Evolutionary conservation across 148 eudicot genomes (phyloP).

Genomic region (Camellia lanceoleosa): DNA sequence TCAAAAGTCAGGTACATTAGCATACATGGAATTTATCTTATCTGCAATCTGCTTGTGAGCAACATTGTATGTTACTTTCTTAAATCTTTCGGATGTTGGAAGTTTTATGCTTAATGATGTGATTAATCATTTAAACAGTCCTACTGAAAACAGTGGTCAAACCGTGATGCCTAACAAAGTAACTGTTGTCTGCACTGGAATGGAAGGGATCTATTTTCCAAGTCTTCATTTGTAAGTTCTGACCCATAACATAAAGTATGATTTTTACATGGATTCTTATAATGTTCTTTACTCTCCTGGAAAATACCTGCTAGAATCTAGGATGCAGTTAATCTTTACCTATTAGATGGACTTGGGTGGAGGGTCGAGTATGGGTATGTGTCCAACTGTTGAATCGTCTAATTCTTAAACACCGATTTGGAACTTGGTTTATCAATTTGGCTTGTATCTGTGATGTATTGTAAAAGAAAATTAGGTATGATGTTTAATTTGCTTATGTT

Average conservation of each 20-base stretch:
- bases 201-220: constrained; percentile 71
- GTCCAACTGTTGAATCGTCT: too few species aligned
- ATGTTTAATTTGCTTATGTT: constrained; percentile 9
- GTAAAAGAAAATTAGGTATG: not conserved
- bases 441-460: not conserved
- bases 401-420: not conserved
- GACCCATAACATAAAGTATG: not conserved
- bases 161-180: constrained; percentile 46
- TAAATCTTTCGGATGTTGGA: not conserved
- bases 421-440: not conserved
- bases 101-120: constrained; percentile 2
- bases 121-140: constrained; percentile 25
- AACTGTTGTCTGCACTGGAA: constrained; percentile 73
- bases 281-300: not conserved
- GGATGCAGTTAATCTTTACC: not conserved
- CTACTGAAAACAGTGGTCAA: constrained; percentile 30
- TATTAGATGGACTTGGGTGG: not conserved
- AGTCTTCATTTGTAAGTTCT: constrained; percentile 71
- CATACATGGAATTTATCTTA: not conserved
- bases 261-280: not conserved
- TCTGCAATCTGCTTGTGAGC: not conserved
- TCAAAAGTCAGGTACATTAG: constrained; percentile 45
- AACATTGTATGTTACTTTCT: not conserved
- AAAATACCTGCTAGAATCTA: not conserved
- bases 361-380: too few species aligned